Evolutionary conservation across 352 stramenopile species (phyloP).

Genomic region (Thalassiosira delicatula): DNA sequence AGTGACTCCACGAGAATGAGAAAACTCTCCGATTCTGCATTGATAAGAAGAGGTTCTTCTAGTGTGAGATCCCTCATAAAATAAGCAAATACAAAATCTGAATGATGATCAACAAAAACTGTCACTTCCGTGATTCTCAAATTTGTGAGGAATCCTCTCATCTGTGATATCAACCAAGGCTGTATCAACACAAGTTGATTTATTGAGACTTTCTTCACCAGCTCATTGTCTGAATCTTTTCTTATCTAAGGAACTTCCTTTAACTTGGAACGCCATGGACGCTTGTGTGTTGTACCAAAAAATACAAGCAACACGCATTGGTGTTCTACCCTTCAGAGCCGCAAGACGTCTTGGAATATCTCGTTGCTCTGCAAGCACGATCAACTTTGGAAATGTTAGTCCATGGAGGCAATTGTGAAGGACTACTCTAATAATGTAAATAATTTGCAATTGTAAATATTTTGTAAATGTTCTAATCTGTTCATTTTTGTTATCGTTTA

Average conservation of each 20-base stretch:
- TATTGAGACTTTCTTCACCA: not conserved
- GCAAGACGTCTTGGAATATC: not conserved
- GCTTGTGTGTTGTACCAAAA: constrained; percentile 7
- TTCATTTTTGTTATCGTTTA: too few species aligned
- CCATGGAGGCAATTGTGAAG: not conserved
- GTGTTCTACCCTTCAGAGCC: not conserved
- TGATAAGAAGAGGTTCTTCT: constrained; percentile 44
- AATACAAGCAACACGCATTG: not conserved
- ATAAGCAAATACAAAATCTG: constrained; percentile 36
- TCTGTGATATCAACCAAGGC: constrained; percentile 18
- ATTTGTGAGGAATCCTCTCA: not conserved
- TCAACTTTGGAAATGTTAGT: constrained; percentile 12
- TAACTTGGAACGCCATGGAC: not conserved
- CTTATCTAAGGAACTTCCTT: not conserved
- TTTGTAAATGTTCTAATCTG: too few species aligned
- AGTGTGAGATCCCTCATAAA: constrained; percentile 20
- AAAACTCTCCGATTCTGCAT: constrained; percentile 48
- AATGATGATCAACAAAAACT: constrained; percentile 58
- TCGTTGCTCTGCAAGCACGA: not conserved
- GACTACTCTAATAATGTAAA: too few species aligned
- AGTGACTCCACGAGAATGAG: constrained; percentile 12
- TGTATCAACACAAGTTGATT: constrained; percentile 39
- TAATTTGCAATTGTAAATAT: too few species aligned
- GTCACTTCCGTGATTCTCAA: constrained; percentile 23
- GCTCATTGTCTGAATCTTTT: not conserved